Conservation (phyloP, 2,329 filamentous ascomycete genomes). For the Xenoacremonium recifei region DNA sequence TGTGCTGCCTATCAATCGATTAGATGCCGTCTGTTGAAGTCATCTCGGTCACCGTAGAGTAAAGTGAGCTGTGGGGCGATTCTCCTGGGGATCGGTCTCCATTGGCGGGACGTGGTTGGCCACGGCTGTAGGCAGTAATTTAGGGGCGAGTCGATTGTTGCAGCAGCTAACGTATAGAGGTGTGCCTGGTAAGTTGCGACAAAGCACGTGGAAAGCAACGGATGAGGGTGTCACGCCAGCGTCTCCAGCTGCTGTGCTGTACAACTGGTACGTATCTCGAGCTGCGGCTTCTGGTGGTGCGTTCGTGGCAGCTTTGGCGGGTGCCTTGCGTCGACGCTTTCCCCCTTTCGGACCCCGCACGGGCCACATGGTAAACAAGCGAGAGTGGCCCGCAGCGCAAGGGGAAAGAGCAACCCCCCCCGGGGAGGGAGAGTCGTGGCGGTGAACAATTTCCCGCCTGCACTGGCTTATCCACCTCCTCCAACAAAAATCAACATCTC, state of each 20-base stretch:
- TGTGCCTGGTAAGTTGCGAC: too few species aligned
- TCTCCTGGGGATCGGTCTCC: constrained; percentile 11
- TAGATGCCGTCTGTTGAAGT: neutral
- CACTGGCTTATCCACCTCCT: constrained; percentile 14
- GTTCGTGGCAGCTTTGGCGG: constrained; percentile 17
- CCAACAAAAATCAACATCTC: constrained; percentile 38
- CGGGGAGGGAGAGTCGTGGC: constrained; percentile 20
- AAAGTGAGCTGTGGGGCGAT: constrained; percentile 6
- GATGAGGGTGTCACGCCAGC: too few species aligned
- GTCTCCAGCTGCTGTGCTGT: neutral
- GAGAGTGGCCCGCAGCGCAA: constrained; percentile 28
- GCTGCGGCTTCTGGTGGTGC: neutral
- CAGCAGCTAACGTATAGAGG: too few species aligned
- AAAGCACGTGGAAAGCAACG: too few species aligned
- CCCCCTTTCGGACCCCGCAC: constrained; percentile 29
- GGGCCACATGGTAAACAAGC: constrained; percentile 33
- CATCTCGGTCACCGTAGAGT: constrained; percentile 2
- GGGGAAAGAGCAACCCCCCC: constrained; percentile 22
- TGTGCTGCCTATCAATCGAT: too few species aligned
- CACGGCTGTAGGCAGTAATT: too few species aligned
- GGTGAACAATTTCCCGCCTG: constrained; percentile 34
- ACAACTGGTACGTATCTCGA: too few species aligned
- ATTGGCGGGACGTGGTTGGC: constrained; percentile 21
- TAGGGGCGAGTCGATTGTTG: too few species aligned
- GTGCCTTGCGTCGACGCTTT: constrained; percentile 24